Percentiles rank a stretch among this genome's conserved stretches.
Conservation (phyloP, 495 filamentous ascomycete genomes). For the Antarctomyces pellizariae region DNA sequence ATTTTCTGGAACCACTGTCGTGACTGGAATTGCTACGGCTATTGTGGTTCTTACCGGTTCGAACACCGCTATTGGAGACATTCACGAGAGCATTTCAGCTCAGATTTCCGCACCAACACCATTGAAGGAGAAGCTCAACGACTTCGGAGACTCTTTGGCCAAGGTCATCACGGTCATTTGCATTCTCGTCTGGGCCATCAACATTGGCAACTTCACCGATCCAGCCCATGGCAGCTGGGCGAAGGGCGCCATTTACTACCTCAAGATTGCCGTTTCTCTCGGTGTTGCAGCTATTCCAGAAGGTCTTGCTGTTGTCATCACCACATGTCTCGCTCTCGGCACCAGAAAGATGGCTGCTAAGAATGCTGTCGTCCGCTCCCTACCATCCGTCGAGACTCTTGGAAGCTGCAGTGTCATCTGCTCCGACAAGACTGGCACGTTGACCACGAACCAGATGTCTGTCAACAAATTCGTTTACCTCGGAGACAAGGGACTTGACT, state of each 20-base stretch:
- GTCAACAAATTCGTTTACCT: conserved; percentile 81
- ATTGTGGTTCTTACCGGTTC: conserved; percentile 79
- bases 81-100: conserved; percentile 92
- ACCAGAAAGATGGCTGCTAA: conserved; percentile 97
- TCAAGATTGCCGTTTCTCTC: conserved; percentile 97
- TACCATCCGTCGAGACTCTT: conserved; percentile 92
- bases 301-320: conserved; percentile 92
- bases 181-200: conserved; percentile 92
- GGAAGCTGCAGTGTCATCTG: conserved; percentile 99
- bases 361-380: conserved; percentile 85
- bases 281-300: conserved; percentile 97
- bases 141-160: conserved; percentile 88
- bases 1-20: conserved; percentile 94
- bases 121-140: conserved; percentile 93
- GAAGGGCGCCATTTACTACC: conserved; percentile 97
- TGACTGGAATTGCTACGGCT: conserved; percentile 81
- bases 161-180: conserved; percentile 98
- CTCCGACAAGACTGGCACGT: conserved; percentile 98
- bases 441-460: conserved; percentile 99
- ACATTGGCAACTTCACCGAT: conserved; percentile 90
- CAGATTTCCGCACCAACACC: conserved; percentile 97
- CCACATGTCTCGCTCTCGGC: conserved; percentile 83
- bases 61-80: conserved; percentile 90
- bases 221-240: conserved; percentile 82
- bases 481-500: conserved; percentile 38